Evolutionary conservation across 345 rosid genomes (phyloP), one percentile per base, ranked within the genome.

Genomic region (Citrus hindsii): DNA sequence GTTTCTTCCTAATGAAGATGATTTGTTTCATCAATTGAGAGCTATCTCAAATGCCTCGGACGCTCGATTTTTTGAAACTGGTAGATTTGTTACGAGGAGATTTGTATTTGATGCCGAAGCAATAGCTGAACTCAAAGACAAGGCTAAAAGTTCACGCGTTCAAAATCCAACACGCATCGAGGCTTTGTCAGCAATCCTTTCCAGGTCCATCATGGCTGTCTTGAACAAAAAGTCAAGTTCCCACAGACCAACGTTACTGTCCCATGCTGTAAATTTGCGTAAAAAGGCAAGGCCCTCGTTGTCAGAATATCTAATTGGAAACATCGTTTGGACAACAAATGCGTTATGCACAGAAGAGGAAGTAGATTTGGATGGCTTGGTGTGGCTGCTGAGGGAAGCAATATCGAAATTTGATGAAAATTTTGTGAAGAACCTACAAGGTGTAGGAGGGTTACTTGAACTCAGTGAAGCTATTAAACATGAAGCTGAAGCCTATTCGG

Each of bases 221-320:
- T 76, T 76, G 79, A 77, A 56, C 76, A 9, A 84, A 71, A 37
- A 40, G 46, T 65, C 75, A 0, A 67, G 78, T 48, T 60, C 32
- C 59, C 71, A 65, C 4, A 86, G 72, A 71, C 89, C 86, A 1
- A 86, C 90, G 9, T 19, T 81, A 13, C 60, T 87, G 28, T 67
- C 83, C 32, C 88, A 79, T 19, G 33, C 71, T 0, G 84, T 85
- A 25, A 83, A 85, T 30, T 37, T 91, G 75, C 83, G 90, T 2
- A 63, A 79, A 1, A 78, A 76, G 18, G 35, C 68, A 13, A 40
- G 55, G 33, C 82, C 84, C 5, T 84, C 77, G 4, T 75, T 84
- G 42, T 79, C 87, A n/a, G 79, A 87, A 48, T 73, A 72, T 74
- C 66, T 87, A 7, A 74, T 91, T 0, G 94, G 90, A 19, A 91